A percentile compares a stretch with the other conserved stretches of the same genome.
These are phyloP conservation scores for Leptographium flavum DNA, from an alignment of 2,329 filamentous ascomycete genomes.

Conservation along the genomic window DNA sequence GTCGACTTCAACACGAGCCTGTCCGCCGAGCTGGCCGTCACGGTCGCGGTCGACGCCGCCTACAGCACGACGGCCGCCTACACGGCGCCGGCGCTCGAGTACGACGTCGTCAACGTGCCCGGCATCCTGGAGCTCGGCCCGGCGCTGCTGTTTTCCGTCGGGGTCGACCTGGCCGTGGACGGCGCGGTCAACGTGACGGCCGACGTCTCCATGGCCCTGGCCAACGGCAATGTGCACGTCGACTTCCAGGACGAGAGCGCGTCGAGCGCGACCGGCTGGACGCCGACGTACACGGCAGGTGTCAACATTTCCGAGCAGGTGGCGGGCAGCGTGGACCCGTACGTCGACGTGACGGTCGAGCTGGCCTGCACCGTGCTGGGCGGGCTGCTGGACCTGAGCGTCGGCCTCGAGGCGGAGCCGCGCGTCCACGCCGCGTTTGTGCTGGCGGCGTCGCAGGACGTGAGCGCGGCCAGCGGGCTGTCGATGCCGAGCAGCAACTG, in stretches of 20 bases:
- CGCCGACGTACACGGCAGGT: constrained; percentile 9
- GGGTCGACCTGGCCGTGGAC: background rate
- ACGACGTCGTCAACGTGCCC: constrained; percentile 23
- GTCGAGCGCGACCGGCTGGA: constrained; percentile 9
- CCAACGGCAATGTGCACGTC: constrained; percentile 14
- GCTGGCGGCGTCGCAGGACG: constrained; percentile 8
- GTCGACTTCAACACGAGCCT: constrained; percentile 27
- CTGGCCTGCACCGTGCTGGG: constrained; percentile 14
- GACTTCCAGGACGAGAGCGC: constrained; percentile 15
- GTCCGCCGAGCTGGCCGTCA: constrained; percentile 21
- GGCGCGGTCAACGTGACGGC: background rate
- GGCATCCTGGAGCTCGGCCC: constrained; percentile 19
- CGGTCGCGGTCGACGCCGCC: constrained; percentile 19
- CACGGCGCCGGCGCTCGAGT: constrained; percentile 21
- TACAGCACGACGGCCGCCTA: constrained; percentile 21
- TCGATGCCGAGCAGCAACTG: constrained; percentile 8
- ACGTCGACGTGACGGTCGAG: constrained; percentile 11
- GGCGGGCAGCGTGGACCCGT: constrained; percentile 13
- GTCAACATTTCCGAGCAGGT: constrained; percentile 12
- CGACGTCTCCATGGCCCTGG: background rate
- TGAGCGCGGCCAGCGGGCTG: constrained; percentile 3
- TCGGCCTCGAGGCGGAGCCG: constrained; percentile 14
- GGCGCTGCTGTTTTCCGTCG: constrained; percentile 3
- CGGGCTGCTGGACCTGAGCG: constrained; percentile 15
- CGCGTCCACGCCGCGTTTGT: constrained; percentile 15